Evolutionary conservation across 257 asterid species (phyloP).

Genomic region (Haberlea rhodopensis): DNA sequence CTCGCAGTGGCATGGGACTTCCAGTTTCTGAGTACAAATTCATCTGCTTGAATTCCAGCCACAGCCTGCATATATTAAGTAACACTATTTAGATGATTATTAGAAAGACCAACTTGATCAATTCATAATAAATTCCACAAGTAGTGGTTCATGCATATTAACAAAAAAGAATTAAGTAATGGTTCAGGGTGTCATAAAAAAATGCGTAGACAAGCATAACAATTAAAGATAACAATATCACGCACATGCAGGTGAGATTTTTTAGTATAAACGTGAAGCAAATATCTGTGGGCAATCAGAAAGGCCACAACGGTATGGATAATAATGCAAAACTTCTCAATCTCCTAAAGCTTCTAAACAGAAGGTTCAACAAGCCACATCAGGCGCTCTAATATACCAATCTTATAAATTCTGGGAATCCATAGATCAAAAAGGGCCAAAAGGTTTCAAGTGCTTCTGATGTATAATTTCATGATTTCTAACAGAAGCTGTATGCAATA

Average conservation of each 20-base stretch:
- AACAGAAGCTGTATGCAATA: too few relatives aligned
- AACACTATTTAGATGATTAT: conserved; percentile 4
- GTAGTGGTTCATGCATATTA: too few relatives aligned
- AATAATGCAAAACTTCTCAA: not conserved
- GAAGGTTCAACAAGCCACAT: not conserved
- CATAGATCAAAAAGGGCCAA: too few relatives aligned
- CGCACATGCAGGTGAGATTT: not conserved
- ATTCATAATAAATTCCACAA: not conserved
- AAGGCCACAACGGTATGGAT: not conserved
- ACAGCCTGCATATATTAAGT: conserved; percentile 42
- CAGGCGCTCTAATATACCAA: too few relatives aligned
- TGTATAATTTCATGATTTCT: too few relatives aligned
- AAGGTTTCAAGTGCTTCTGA: too few relatives aligned
- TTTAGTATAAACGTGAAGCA: not conserved
- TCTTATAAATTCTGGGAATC: too few relatives aligned
- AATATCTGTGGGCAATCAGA: not conserved
- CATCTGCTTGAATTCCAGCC: conserved; percentile 54
- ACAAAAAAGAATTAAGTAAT: too few relatives aligned
- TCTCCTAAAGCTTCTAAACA: not conserved
- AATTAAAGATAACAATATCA: not conserved
- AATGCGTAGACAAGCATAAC: conserved; percentile 1
- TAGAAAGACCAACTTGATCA: not conserved
- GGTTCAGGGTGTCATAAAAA: not conserved
- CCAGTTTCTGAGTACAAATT: conserved; percentile 68
- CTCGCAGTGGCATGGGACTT: conserved; percentile 66